Percentiles rank a stretch among this genome's conserved stretches.
These are phyloP conservation scores for Stereum hirsutum DNA, from an alignment of 1,284 basidiomycete genomes.

Conservation along the genomic window DNA sequence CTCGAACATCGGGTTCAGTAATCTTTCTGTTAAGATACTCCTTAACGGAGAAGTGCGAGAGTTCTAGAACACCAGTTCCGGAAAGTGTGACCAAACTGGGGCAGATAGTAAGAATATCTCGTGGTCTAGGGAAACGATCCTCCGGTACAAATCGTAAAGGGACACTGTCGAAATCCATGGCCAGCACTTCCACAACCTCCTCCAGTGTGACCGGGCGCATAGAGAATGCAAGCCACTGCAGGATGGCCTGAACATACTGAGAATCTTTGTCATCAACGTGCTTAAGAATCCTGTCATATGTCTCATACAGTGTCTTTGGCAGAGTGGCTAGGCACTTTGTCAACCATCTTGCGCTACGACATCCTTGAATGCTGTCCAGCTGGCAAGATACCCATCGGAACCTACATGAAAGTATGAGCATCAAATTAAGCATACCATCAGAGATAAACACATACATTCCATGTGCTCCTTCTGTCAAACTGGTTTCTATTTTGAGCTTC, in stretches of 20 bases:
- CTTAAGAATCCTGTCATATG: not conserved
- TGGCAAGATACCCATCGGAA: constrained; percentile 3
- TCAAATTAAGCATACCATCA: too few relatives aligned
- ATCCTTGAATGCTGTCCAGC: not conserved
- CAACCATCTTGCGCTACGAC: not conserved
- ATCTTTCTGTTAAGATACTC: not conserved
- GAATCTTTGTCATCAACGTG: not conserved
- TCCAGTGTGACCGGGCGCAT: not conserved
- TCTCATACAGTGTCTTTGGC: constrained; percentile 3
- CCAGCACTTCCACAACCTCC: not conserved
- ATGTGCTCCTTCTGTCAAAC: not conserved
- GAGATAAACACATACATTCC: constrained; percentile 1
- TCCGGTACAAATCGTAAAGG: not conserved
- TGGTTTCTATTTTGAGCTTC: not conserved
- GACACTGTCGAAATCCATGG: not conserved
- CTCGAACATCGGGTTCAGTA: not conserved
- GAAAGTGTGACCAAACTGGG: not conserved
- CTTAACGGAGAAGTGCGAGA: constrained; percentile 3
- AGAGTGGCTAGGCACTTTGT: not conserved
- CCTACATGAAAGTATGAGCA: not conserved
- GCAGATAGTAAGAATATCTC: not conserved
- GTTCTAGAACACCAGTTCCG: not conserved
- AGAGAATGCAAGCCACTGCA: not conserved
- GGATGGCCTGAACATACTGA: not conserved
- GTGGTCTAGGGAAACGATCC: not conserved